Evolutionary conservation across 2,329 filamentous ascomycete species (phyloP).

Genomic region (Trichophyton benhamiae): DNA sequence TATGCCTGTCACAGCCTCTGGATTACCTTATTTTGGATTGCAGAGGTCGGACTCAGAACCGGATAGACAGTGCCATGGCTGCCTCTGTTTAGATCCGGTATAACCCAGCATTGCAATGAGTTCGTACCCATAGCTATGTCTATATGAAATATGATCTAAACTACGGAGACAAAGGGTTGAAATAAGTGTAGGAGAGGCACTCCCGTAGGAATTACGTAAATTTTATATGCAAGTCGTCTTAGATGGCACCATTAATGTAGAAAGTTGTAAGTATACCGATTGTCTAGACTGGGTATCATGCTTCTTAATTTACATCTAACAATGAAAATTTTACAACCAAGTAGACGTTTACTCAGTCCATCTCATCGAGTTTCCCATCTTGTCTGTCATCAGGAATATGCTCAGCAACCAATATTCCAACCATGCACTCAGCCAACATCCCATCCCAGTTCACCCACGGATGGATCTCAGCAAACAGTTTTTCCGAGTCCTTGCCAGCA

Average conservation of each 20-base stretch:
- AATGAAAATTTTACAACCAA: too few species aligned
- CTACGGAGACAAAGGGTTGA: background rate
- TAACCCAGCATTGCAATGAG: background rate
- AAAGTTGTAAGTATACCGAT: background rate
- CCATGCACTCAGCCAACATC: constrained; percentile 49
- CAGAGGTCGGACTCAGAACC: background rate
- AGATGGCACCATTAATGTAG: background rate
- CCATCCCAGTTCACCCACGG: constrained; percentile 60
- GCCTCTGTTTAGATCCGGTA: background rate
- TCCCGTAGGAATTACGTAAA: too few species aligned
- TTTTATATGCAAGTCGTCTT: too few species aligned
- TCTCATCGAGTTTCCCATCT: constrained; percentile 39
- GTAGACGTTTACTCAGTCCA: constrained; percentile 37
- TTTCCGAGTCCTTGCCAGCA: constrained; percentile 52
- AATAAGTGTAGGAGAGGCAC: background rate
- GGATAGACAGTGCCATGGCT: background rate
- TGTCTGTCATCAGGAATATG: constrained; percentile 27
- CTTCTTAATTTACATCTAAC: background rate
- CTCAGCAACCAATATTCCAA: constrained; percentile 50
- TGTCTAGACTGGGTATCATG: constrained; percentile 1
- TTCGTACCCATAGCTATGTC: background rate
- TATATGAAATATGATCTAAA: background rate
- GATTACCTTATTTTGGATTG: background rate
- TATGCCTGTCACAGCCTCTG: background rate
- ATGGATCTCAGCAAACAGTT: constrained; percentile 52